Evolutionary conservation across 805 yeast genomes (phyloP).

Genomic region (Teunomyces pallodes): DNA sequence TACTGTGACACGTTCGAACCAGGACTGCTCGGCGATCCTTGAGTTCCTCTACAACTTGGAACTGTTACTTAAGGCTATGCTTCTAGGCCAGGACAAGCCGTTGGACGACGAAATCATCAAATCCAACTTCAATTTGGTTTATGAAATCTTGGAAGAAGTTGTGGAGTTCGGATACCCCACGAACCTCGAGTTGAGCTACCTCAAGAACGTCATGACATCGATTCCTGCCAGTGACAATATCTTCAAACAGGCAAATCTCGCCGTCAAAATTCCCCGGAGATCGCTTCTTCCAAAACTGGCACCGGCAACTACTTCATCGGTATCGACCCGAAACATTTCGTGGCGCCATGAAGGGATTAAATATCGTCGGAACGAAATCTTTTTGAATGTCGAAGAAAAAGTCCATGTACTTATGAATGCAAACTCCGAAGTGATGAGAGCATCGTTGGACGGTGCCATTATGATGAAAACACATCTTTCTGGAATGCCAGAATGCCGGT

Average conservation of each 20-base stretch:
- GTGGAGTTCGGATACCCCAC: conserved; percentile 79
- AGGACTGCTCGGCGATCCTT: conserved; percentile 75
- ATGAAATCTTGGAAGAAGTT: conserved; percentile 75
- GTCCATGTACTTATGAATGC: conserved; percentile 67
- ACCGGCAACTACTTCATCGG: conserved; percentile 5
- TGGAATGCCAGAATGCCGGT: conserved; percentile 81
- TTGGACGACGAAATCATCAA: conserved; percentile 45
- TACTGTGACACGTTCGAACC: conserved; percentile 86
- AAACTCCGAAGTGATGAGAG: conserved; percentile 59
- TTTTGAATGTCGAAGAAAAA: conserved; percentile 71
- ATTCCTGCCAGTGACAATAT: conserved; percentile 16
- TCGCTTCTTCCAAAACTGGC: not conserved
- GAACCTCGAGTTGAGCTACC: conserved; percentile 48
- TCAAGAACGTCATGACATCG: conserved; percentile 17
- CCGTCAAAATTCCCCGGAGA: conserved; percentile 1
- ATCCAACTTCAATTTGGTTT: conserved; percentile 64
- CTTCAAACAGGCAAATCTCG: conserved; percentile 14
- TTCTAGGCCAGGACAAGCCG: conserved; percentile 12
- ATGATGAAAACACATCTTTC: conserved; percentile 67
- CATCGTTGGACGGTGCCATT: conserved; percentile 76
- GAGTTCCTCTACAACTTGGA: conserved; percentile 73
- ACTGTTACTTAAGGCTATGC: conserved; percentile 42
- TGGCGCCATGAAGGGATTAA: conserved; percentile 74
- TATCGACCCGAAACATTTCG: conserved; percentile 32
- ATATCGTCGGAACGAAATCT: conserved; percentile 79